A percentile compares a stretch with the other conserved stretches of the same genome.
Evolutionary conservation across 345 rosid genomes (phyloP).

Genomic region (Hirschfeldia incana): DNA sequence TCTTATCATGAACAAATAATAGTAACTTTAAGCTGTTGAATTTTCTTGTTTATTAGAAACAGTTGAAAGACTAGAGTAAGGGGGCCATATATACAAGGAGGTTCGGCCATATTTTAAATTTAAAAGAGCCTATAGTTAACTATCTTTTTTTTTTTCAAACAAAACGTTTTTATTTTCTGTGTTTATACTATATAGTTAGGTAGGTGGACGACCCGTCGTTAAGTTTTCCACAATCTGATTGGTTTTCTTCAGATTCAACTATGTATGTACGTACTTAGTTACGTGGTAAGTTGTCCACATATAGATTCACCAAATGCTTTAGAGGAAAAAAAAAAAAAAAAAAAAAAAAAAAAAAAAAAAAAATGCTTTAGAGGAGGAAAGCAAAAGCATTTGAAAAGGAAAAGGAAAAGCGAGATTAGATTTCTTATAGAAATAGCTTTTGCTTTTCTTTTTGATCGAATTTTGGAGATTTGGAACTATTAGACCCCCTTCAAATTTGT

Average conservation of each 20-base stretch:
- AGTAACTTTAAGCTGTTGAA: slow-evolving; percentile 8
- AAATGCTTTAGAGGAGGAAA: background rate
- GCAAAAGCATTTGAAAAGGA: slow-evolving; percentile 10
- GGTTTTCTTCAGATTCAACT: background rate
- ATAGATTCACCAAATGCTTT: background rate
- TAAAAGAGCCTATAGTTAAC: background rate
- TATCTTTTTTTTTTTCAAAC: background rate
- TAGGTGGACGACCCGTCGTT: background rate
- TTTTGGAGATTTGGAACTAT: background rate
- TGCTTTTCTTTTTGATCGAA: slow-evolving; percentile 15
- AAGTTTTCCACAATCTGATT: background rate
- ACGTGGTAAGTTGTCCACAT: background rate
- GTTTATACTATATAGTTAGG: background rate
- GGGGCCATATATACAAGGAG: background rate
- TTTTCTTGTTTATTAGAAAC: background rate
- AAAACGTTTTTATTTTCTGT: background rate
- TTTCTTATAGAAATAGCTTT: slow-evolving; percentile 9
- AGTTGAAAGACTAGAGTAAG: background rate
- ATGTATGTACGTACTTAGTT: background rate
- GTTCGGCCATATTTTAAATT: background rate
- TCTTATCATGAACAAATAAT: slow-evolving; percentile 8
- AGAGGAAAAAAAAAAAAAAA: too few species aligned
- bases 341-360: too few species aligned
- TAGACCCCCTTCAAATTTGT: background rate
- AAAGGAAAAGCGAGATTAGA: background rate